Evolutionary conservation across 257 asterid species (phyloP).

Genomic region (Nicotiana obtusifolia): DNA sequence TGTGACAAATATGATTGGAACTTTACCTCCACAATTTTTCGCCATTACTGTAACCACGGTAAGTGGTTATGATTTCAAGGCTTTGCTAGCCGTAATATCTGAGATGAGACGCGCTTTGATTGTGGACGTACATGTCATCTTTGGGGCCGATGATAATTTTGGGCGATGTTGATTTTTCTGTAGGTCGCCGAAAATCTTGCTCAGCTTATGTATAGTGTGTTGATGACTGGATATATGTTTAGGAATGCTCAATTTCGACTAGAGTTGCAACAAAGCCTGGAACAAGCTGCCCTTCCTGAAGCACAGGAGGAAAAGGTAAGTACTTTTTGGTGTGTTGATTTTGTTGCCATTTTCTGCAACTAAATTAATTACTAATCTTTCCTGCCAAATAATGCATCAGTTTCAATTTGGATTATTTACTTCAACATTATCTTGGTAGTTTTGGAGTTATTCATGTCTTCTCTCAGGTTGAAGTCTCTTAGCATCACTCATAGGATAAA

Average conservation of each 20-base stretch:
- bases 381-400: neutral
- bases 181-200: slow-evolving; percentile 99
- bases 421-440: neutral
- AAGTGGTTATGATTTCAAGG: slow-evolving; percentile 22
- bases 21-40: slow-evolving; percentile 91
- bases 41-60: slow-evolving; percentile 87
- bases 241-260: slow-evolving; percentile 82
- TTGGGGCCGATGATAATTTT: slow-evolving; percentile 7
- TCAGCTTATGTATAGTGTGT: slow-evolving; percentile 91
- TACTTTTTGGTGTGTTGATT: slow-evolving; percentile 1
- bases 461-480: neutral
- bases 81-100: neutral
- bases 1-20: slow-evolving; percentile 93
- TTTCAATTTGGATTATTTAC: neutral
- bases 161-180: slow-evolving; percentile 8
- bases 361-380: neutral
- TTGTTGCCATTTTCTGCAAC: neutral
- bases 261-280: slow-evolving; percentile 95
- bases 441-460: neutral
- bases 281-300: slow-evolving; percentile 94
- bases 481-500: neutral
- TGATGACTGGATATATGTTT: slow-evolving; percentile 99
- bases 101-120: neutral
- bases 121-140: neutral
- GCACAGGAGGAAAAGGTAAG: slow-evolving; percentile 56